Evolutionary conservation across 2,329 filamentous ascomycete species (phyloP).

Genomic region (Coniochaeta ligniaria): DNA sequence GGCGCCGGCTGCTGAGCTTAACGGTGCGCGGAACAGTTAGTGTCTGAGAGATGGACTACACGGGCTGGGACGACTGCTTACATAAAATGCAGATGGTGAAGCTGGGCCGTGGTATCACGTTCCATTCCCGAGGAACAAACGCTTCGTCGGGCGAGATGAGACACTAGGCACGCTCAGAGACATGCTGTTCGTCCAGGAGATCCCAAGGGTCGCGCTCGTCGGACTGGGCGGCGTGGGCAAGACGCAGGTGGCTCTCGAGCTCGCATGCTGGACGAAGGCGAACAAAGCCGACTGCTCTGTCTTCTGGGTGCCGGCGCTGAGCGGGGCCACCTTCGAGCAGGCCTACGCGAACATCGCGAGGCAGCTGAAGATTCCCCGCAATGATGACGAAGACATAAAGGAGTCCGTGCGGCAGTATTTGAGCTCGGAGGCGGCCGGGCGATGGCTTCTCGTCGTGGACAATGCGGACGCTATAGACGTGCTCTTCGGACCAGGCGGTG

Average conservation of each 20-base stretch:
- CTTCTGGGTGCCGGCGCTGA: conserved; percentile 33
- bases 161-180: background rate
- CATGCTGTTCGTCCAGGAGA: background rate
- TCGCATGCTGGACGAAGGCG: conserved; percentile 26
- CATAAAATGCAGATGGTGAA: no score
- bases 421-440: conserved; percentile 9
- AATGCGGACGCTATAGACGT: conserved; percentile 13
- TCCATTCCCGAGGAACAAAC: background rate
- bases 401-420: conserved; percentile 8
- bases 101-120: background rate
- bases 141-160: background rate
- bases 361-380: conserved; percentile 10
- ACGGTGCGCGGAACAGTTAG: no score
- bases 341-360: conserved; percentile 24
- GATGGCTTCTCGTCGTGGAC: conserved; percentile 17
- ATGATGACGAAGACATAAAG: conserved; percentile 14
- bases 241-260: conserved; percentile 27
- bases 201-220: background rate
- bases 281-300: conserved; percentile 25
- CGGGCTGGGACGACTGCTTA: no score
- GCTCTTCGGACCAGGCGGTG: conserved; percentile 1
- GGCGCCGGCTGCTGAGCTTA: no score
- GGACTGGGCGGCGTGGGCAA: conserved; percentile 31
- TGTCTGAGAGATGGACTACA: no score
- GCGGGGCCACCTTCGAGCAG: conserved; percentile 26